Conservation (phyloP, 1,284 basidiomycete species). For the Xerocomus amazonicus region DNA sequence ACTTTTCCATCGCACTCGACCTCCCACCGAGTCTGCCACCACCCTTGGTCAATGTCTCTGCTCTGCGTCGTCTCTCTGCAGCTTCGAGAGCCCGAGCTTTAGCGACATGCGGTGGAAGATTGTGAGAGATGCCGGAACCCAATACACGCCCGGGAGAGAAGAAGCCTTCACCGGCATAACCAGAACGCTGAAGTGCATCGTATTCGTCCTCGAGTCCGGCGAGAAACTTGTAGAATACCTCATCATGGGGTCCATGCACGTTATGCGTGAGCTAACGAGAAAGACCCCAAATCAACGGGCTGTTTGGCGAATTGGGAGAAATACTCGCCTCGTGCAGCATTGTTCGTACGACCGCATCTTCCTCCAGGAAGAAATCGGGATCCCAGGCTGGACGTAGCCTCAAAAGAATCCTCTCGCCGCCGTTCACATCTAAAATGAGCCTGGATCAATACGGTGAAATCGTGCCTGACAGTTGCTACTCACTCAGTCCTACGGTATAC, state of each 20-base stretch:
- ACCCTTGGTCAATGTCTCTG: slow-evolving; percentile 47
- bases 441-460: background rate
- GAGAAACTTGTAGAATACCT: slow-evolving; percentile 78
- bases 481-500: slow-evolving; percentile 31
- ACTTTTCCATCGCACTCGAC: slow-evolving; percentile 32
- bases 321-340: slow-evolving; percentile 81
- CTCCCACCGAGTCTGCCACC: slow-evolving; percentile 55
- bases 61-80: slow-evolving; percentile 64
- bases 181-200: slow-evolving; percentile 67
- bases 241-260: slow-evolving; percentile 83
- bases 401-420: slow-evolving; percentile 76
- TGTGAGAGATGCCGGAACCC: slow-evolving; percentile 58
- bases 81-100: slow-evolving; percentile 67
- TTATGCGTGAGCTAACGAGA: slow-evolving; percentile 75
- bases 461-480: slow-evolving; percentile 9
- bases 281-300: background rate
- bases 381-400: slow-evolving; percentile 69
- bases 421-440: slow-evolving; percentile 59
- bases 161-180: slow-evolving; percentile 84
- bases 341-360: slow-evolving; percentile 68
- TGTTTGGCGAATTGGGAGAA: background rate
- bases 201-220: slow-evolving; percentile 78
- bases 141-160: slow-evolving; percentile 65
- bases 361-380: slow-evolving; percentile 71
- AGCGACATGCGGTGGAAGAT: slow-evolving; percentile 62